These are phyloP conservation scores for Xylariaceae sp. DNA, from an alignment of 2,329 filamentous ascomycete genomes.

Conservation along the genomic window DNA sequence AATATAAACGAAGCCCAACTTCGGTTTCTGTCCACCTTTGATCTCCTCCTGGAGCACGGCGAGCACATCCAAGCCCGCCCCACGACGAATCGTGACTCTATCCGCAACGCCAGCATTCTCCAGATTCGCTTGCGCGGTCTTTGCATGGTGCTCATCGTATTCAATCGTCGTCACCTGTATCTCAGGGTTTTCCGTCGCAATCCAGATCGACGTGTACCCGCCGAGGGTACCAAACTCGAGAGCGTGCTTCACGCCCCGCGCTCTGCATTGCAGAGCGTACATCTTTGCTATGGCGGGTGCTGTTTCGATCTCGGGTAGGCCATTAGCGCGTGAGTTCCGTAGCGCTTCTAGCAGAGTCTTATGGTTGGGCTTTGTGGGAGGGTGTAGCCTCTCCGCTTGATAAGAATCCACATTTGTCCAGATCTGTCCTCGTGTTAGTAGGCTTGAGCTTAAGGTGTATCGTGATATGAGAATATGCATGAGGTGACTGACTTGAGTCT, in stretches of 20 bases:
- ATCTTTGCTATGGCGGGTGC: slow-evolving; percentile 12
- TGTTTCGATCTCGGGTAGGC: slow-evolving; percentile 13
- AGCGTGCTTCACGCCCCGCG: slow-evolving; percentile 9
- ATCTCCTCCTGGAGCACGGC: slow-evolving; percentile 9
- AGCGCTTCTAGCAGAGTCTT: slow-evolving; percentile 10
- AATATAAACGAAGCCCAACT: slow-evolving; percentile 17
- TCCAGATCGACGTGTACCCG: slow-evolving; percentile 19
- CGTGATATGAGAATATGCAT: background rate
- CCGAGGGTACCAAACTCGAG: slow-evolving; percentile 19
- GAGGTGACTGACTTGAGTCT: slow-evolving; percentile 9
- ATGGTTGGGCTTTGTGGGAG: slow-evolving; percentile 7
- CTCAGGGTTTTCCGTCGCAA: slow-evolving; percentile 9
- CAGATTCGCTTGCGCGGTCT: slow-evolving; percentile 13
- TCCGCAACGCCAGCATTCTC: slow-evolving; percentile 10
- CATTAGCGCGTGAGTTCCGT: slow-evolving; percentile 14
- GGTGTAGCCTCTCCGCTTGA: slow-evolving; percentile 7
- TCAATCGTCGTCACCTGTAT: slow-evolving; percentile 15
- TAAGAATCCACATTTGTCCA: slow-evolving; percentile 15
- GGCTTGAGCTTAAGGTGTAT: background rate
- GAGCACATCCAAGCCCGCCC: slow-evolving; percentile 13
- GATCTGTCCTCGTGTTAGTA: slow-evolving; percentile 9
- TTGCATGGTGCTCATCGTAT: slow-evolving; percentile 7
- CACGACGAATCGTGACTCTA: slow-evolving; percentile 10
- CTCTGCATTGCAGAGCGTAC: slow-evolving; percentile 17
- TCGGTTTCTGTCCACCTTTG: slow-evolving; percentile 1